Evolutionary conservation across 1,284 basidiomycete species (phyloP).

Genomic region (Rhizoctonia solani): DNA sequence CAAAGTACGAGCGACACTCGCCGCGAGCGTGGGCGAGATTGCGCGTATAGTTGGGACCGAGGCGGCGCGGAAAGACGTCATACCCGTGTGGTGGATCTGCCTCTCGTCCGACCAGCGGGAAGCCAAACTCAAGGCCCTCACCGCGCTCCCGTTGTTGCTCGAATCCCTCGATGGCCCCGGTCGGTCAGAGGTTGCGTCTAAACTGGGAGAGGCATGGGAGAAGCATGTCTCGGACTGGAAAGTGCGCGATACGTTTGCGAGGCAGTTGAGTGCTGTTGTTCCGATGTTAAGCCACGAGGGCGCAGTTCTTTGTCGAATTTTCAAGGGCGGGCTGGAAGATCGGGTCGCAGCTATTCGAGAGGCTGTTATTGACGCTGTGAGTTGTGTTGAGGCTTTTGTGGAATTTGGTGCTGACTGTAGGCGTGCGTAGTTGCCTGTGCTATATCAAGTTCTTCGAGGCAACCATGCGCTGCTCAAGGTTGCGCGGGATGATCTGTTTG

Average conservation of each 20-base stretch:
- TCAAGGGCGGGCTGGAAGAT: constrained; percentile 62
- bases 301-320: constrained; percentile 42
- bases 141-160: constrained; percentile 65
- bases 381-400: constrained; percentile 44
- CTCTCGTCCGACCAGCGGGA: constrained; percentile 64
- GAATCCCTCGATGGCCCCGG: constrained; percentile 55
- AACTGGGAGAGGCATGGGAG: constrained; percentile 66
- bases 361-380: constrained; percentile 67
- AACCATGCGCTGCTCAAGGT: constrained; percentile 47
- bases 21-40: constrained; percentile 87
- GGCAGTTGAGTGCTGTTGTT: constrained; percentile 58
- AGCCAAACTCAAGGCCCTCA: constrained; percentile 70
- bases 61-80: constrained; percentile 69
- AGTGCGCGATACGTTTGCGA: constrained; percentile 72
- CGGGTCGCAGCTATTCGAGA: constrained; percentile 83
- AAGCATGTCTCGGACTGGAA: constrained; percentile 78
- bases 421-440: constrained; percentile 61
- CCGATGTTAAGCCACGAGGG: constrained; percentile 44
- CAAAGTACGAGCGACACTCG: constrained; percentile 76
- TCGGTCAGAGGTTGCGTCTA: constrained; percentile 58
- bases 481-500: constrained; percentile 56
- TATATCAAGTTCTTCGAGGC: constrained; percentile 53
- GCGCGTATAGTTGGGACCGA: constrained; percentile 82
- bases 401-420: constrained; percentile 42
- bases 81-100: constrained; percentile 71